phyloP scores from a whole-genome alignment of 768 basidiomycete genomes.

The Tylopilus felleus region DNA sequence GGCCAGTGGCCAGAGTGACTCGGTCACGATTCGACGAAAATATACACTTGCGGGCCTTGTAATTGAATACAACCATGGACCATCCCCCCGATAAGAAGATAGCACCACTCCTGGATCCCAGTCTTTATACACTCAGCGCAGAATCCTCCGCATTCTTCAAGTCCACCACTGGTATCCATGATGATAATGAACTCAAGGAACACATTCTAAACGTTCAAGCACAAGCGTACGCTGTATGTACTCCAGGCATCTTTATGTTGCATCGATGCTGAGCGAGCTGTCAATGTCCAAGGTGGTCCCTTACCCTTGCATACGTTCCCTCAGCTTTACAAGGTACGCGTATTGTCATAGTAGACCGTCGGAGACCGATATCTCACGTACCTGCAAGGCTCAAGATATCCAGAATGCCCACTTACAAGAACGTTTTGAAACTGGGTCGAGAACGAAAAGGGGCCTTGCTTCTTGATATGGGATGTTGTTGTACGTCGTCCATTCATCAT shows the following conservation, averaged over 20 bases:
- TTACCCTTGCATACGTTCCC: constrained; percentile 23
- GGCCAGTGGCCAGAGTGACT: too few relatives aligned
- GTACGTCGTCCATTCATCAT: constrained; percentile 27
- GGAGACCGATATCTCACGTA: background rate
- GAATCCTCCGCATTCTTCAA: constrained; percentile 28
- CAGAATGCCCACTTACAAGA: constrained; percentile 18
- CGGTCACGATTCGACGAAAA: too few relatives aligned
- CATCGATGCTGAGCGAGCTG: background rate
- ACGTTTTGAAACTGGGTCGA: constrained; percentile 35
- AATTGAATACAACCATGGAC: background rate
- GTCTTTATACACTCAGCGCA: constrained; percentile 11
- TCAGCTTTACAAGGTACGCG: constrained; percentile 19
- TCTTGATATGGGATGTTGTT: constrained; percentile 45
- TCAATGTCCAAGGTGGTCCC: constrained; percentile 21
- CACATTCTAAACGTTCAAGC: constrained; percentile 35
- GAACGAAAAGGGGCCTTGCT: constrained; percentile 37
- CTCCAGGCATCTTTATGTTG: background rate
- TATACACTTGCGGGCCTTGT: too few relatives aligned
- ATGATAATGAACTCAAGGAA: constrained; percentile 28
- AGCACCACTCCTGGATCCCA: constrained; percentile 8
- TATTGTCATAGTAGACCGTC: background rate
- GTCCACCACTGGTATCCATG: constrained; percentile 27
- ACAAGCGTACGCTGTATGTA: constrained; percentile 31
- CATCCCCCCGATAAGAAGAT: background rate
- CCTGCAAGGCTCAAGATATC: constrained; percentile 21